Conservation (phyloP, 1,284 basidiomycete genomes). For the Athelia sp. region DNA sequence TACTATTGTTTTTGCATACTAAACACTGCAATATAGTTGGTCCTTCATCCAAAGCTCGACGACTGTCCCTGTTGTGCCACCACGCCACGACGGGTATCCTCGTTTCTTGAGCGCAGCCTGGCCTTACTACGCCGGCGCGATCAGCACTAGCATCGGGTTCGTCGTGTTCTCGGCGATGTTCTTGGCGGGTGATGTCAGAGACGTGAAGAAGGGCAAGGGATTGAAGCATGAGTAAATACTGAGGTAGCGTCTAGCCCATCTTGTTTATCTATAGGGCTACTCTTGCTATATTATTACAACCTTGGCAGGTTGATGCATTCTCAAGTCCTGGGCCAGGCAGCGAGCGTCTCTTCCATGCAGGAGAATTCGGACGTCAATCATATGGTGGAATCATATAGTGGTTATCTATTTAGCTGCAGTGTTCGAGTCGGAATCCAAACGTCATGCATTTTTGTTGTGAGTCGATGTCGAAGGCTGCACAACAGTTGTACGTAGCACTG, state of each 20-base stretch:
- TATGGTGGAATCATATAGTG: too few species aligned
- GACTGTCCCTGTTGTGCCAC: slow-evolving; percentile 86
- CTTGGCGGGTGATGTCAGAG: slow-evolving; percentile 71
- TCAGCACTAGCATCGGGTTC: slow-evolving; percentile 83
- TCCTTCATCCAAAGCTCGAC: slow-evolving; percentile 70
- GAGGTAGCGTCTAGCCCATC: neutral
- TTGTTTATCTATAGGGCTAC: neutral
- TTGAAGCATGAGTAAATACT: slow-evolving; percentile 42
- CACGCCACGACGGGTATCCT: slow-evolving; percentile 92
- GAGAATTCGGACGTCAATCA: too few species aligned
- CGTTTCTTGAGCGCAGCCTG: slow-evolving; percentile 91
- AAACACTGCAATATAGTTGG: slow-evolving; percentile 39
- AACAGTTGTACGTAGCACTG: too few species aligned
- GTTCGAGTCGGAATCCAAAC: too few species aligned
- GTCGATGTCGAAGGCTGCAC: too few species aligned
- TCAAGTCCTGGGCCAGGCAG: too few species aligned
- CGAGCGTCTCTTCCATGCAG: too few species aligned
- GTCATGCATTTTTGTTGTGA: too few species aligned
- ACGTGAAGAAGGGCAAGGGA: slow-evolving; percentile 38
- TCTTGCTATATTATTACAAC: too few species aligned
- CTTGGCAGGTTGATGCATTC: too few species aligned
- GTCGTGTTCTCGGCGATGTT: slow-evolving; percentile 81
- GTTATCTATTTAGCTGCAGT: too few species aligned
- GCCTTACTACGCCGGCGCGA: slow-evolving; percentile 91
- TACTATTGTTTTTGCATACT: neutral